phyloP scores from a whole-genome alignment of 345 rosid species.

The Viola odorata region DNA sequence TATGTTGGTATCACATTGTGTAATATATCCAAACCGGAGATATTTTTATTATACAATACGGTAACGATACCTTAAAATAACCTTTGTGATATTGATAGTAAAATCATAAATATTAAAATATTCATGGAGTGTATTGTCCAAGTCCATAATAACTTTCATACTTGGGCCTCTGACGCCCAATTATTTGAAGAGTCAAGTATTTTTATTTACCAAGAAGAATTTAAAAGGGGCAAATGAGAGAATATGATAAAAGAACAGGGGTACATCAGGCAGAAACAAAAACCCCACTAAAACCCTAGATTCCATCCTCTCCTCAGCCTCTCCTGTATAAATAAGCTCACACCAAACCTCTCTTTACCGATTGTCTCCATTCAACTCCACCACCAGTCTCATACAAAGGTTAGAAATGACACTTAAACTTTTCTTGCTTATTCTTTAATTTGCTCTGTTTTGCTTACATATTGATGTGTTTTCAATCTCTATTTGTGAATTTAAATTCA shows the following conservation, averaged over 20 bases:
- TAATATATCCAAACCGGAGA: too few relatives aligned
- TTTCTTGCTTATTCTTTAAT: not conserved
- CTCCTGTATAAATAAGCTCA: conserved; percentile 4
- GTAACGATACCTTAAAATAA: too few relatives aligned
- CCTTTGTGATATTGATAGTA: too few relatives aligned
- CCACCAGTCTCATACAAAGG: conserved; percentile 6
- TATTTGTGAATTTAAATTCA: not conserved
- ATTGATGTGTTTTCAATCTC: not conserved
- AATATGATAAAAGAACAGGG: not conserved
- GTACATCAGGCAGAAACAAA: not conserved
- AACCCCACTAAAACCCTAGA: conserved; percentile 16
- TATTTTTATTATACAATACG: too few relatives aligned
- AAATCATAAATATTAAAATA: too few relatives aligned
- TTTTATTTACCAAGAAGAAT: too few relatives aligned
- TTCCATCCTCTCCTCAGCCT: not conserved
- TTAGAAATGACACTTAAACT: not conserved
- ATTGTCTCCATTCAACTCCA: not conserved
- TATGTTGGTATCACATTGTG: too few relatives aligned
- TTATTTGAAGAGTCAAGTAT: not conserved
- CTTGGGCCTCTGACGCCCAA: not conserved
- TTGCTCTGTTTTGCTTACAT: not conserved
- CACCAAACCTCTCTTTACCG: not conserved
- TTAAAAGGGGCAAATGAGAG: not conserved
- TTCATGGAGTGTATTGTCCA: too few relatives aligned
- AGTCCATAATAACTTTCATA: too few relatives aligned